Evolutionary conservation across 2,329 filamentous ascomycete genomes (phyloP).

Genomic region (Aspergillus ustus): DNA sequence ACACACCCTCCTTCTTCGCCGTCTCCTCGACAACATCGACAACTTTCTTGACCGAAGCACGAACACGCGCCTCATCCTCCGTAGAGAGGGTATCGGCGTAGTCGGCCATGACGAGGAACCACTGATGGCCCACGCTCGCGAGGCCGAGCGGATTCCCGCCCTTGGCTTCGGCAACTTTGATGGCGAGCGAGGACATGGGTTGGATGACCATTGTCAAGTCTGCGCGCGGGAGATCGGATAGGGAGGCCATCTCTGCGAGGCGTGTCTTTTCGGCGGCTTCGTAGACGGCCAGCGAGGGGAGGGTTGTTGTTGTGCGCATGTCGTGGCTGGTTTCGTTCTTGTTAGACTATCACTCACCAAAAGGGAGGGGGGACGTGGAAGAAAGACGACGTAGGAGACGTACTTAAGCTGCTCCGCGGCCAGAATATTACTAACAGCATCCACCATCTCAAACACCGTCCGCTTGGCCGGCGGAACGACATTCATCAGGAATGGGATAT

Average conservation of each 20-base stretch:
- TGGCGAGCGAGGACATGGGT: constrained; percentile 17
- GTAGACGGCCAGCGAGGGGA: constrained; percentile 17
- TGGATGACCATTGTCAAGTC: constrained; percentile 19
- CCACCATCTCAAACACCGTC: constrained; percentile 5
- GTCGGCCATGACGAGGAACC: background rate
- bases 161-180: constrained; percentile 2
- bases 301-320: constrained; percentile 19
- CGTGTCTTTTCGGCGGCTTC: constrained; percentile 15
- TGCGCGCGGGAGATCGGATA: constrained; percentile 12
- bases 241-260: constrained; percentile 7
- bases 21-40: background rate
- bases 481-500: constrained; percentile 2
- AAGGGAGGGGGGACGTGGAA: no score
- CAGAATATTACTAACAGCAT: background rate
- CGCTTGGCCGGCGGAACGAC: constrained; percentile 4
- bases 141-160: constrained; percentile 20
- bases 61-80: background rate
- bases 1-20: background rate
- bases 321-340: constrained; percentile 18
- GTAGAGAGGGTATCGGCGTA: background rate
- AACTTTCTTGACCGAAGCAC: background rate
- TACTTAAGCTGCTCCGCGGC: background rate
- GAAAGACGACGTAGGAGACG: background rate
- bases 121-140: constrained; percentile 13
- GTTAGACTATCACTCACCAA: background rate